A percentile compares a stretch with the other conserved stretches of the same genome.
These are phyloP conservation scores for Croton laevigatus DNA, from an alignment of 441 rosid genomes.

Conservation along the genomic window DNA sequence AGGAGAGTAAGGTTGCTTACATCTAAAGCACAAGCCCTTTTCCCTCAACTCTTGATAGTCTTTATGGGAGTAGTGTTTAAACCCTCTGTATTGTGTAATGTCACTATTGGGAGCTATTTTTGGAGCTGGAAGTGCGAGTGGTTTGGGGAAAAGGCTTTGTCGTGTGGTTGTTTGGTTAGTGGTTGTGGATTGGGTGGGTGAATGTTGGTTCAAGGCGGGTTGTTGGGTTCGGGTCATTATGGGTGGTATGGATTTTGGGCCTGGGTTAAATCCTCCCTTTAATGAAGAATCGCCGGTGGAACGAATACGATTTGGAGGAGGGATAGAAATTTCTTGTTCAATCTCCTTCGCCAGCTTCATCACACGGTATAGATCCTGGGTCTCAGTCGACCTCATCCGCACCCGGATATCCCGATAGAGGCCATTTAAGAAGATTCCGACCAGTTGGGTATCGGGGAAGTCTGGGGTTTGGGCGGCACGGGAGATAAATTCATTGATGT, in stretches of 20 bases:
- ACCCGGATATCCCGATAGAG: background rate
- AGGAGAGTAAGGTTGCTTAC: background rate
- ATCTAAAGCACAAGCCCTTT: background rate
- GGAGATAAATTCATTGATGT: background rate
- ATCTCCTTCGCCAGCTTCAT: background rate
- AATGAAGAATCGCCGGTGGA: background rate
- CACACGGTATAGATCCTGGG: background rate
- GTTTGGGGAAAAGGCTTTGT: background rate
- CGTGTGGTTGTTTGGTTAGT: background rate
- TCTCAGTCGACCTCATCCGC: background rate
- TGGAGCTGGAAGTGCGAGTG: background rate
- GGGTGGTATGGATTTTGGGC: background rate
- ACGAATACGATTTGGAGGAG: background rate
- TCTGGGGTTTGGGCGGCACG: background rate
- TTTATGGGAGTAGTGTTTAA: background rate
- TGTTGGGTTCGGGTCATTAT: background rate
- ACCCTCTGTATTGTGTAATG: background rate
- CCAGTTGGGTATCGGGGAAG: background rate
- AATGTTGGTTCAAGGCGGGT: background rate
- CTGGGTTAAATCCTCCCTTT: background rate
- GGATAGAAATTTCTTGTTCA: background rate
- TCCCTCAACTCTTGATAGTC: background rate
- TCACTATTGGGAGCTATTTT: too few species aligned
- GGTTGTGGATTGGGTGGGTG: background rate
- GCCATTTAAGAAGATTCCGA: background rate